Evolutionary conservation across 1,284 basidiomycete species (phyloP), one percentile per base, ranked within the genome.

Genomic region (Apiotrichum veenhuisii): DNA sequence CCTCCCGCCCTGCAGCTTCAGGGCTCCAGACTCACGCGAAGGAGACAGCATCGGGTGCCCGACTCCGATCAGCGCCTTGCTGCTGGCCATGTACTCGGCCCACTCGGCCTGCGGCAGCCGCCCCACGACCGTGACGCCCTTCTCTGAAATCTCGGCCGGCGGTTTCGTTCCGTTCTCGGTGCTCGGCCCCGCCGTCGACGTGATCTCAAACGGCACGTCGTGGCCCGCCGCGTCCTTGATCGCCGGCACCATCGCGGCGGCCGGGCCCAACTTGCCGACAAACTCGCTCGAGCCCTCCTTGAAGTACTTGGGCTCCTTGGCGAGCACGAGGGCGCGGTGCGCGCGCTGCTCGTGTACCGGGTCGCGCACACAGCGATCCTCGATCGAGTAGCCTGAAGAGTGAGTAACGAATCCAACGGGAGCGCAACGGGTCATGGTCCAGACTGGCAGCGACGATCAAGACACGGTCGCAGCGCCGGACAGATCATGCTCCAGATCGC

Each of bases 371-470:
- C 78, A 79, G 1, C 64, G 51, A 10, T 58, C 54, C 53, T 78
- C 75, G 56, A 78, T 64, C 41, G 70, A 72, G 57, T 78, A 79
- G 40, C 77, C 69, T 26, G 30, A 41, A 37, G 26, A 23, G 55
- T 52, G 38, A 30, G 52, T 37, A 22, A 15, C 14, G 17, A 18
- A 38, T 38, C 5, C 9, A 20, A 20, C 33, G n/a, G n/a, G n/a
- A n/a, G n/a, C n/a, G n/a, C n/a, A n/a, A n/a, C n/a, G n/a, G n/a
- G n/a, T n/a, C n/a, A n/a, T n/a, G n/a, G n/a, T n/a, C n/a, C n/a
- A n/a, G n/a, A n/a, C n/a, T n/a, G n/a, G n/a, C n/a, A n/a, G n/a
- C n/a, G n/a, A n/a, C n/a, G n/a, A n/a, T n/a, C n/a, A n/a, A n/a
- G n/a, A n/a, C n/a, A n/a, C n/a, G n/a, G n/a, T n/a, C n/a, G n/a